Percentiles rank a stretch among this genome's conserved stretches.
Conservation (phyloP, 2,329 filamentous ascomycete species). For the Fusarium compactum region DNA sequence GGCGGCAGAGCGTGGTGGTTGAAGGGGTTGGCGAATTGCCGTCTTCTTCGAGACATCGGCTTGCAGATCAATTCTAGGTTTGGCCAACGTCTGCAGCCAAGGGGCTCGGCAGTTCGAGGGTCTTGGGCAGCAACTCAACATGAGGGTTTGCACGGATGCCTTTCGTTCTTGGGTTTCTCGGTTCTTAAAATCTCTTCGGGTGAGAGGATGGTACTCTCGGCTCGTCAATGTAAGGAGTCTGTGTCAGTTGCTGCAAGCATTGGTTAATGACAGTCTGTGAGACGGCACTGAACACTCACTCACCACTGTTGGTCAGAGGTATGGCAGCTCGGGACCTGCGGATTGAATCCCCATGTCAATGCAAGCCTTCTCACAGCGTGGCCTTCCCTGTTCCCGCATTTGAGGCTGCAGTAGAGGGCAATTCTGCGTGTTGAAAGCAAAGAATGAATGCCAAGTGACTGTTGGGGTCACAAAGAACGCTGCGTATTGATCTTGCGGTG, state of each 20-base stretch:
- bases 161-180: neutral
- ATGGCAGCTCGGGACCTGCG: no score
- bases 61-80: neutral
- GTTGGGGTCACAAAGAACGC: neutral
- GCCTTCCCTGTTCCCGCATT: neutral
- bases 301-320: no score
- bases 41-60: neutral
- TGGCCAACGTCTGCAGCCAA: neutral
- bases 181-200: neutral
- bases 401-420: neutral
- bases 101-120: neutral
- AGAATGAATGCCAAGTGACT: neutral
- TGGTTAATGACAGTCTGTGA: neutral
- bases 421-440: neutral
- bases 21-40: neutral
- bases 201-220: neutral
- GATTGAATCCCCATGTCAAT: no score
- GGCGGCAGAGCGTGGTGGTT: neutral
- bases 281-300: no score
- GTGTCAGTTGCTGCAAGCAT: neutral
- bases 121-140: neutral
- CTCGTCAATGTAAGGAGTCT: neutral
- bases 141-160: neutral
- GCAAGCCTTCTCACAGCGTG: no score
- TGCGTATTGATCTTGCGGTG: neutral